A percentile compares a stretch with the other conserved stretches of the same genome.
phyloP scores from a whole-genome alignment of 2,329 filamentous ascomycete genomes.

The Cladosporium sp. region DNA sequence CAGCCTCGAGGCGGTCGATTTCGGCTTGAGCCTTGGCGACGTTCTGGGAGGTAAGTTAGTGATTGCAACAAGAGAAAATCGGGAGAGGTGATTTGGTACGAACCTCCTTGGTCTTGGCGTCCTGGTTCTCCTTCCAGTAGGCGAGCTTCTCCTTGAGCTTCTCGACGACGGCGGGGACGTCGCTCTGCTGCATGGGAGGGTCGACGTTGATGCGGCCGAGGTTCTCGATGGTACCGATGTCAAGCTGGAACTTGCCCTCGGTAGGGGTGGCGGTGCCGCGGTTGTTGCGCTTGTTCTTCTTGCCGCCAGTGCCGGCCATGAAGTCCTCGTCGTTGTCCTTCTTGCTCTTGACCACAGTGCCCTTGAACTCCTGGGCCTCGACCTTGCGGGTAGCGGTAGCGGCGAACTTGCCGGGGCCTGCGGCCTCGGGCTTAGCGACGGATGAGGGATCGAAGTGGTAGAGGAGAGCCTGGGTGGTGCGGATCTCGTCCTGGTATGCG shows the following conservation, averaged over 20 bases:
- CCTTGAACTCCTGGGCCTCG: slow-evolving; percentile 79
- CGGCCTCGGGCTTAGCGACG: slow-evolving; percentile 58
- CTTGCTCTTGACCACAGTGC: slow-evolving; percentile 78
- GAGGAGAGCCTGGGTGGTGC: slow-evolving; percentile 80
- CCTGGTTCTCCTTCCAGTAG: slow-evolving; percentile 88
- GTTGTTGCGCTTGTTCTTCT: slow-evolving; percentile 72
- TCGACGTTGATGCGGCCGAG: slow-evolving; percentile 79
- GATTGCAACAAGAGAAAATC: not conserved
- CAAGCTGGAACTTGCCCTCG: slow-evolving; percentile 71
- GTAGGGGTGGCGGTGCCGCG: slow-evolving; percentile 54
- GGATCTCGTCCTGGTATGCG: slow-evolving; percentile 89
- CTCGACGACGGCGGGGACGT: slow-evolving; percentile 74
- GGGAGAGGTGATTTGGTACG: slow-evolving; percentile 38
- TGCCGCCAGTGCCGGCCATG: slow-evolving; percentile 68
- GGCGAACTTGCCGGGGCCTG: slow-evolving; percentile 64
- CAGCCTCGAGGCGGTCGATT: slow-evolving; percentile 75
- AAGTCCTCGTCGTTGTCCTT: slow-evolving; percentile 75
- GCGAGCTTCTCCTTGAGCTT: slow-evolving; percentile 90
- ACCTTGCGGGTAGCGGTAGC: slow-evolving; percentile 79
- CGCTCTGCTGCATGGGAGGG: slow-evolving; percentile 78
- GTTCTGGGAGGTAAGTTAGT: slow-evolving; percentile 58
- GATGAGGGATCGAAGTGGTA: slow-evolving; percentile 81
- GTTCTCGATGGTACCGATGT: slow-evolving; percentile 87
- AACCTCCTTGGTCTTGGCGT: slow-evolving; percentile 83
- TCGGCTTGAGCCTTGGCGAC: slow-evolving; percentile 94